Evolutionary conservation across 1,284 basidiomycete genomes (phyloP), one percentile per base, ranked within the genome.

Genomic region (Mycena citricolor): DNA sequence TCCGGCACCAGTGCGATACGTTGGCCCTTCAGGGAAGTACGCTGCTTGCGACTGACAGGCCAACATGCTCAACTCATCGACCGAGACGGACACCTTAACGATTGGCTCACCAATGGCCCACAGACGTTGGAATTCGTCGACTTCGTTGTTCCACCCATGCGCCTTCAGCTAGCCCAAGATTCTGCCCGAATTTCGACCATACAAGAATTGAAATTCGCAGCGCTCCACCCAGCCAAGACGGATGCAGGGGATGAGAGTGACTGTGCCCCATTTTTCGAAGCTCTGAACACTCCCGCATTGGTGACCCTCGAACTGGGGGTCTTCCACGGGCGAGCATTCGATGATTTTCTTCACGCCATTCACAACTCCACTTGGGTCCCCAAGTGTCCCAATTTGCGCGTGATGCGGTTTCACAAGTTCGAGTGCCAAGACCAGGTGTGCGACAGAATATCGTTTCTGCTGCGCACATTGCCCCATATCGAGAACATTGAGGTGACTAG

Each of bases 261-360:
- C 22, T 51, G 44, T n/a, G 40, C 44, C 8, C 49, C 49, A 23
- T 47, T 51, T 22, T 44, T 51, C 29, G 49, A 51, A 32, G 37
- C 44, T 20, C 13, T 51, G 26, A 28, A 51, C 23, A 47, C 44
- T 23, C 44, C 20, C 13, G 22, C 14, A 10, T 21, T 51, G 28
- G 37, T 24, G 12, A 39, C 32, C 8, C 44, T 51, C 6, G 33
- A 42, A 25, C 38, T 51, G n/a, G 49, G 47, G 19, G 12, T 24
- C n/a, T 33, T 51, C 19, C 23, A 43, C 37, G 44, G 41, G 8
- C 44, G 47, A 14, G 30, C 12, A 2, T 49, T 32, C 42, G 42
- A 44, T 8, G 47, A 44, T 8, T 49, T 44, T 29, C 32, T 49
- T 20, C 44, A 44, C 20, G 5, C 37, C 22, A 16, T 49, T 17